Evolutionary conservation across 1,139 yeast genomes (phyloP).

Genomic region (Magnusiomyces suaveolens): DNA sequence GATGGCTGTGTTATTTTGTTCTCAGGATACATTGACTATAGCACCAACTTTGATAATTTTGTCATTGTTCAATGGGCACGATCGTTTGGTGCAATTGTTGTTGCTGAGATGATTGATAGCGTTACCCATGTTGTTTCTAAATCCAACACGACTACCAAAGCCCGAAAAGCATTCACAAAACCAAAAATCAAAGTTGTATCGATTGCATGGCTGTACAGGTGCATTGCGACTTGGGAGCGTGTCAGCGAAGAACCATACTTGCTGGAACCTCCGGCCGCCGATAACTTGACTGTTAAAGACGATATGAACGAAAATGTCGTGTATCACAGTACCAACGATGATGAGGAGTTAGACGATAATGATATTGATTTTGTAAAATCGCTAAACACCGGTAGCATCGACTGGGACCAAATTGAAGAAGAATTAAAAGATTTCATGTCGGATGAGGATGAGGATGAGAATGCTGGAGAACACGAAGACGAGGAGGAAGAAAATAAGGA

Average conservation of each 20-base stretch:
- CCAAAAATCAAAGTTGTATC: slow-evolving; percentile 61
- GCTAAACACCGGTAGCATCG: slow-evolving; percentile 29
- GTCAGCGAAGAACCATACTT: slow-evolving; percentile 55
- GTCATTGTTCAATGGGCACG: slow-evolving; percentile 89
- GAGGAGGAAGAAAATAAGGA: background rate
- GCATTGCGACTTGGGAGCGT: slow-evolving; percentile 68
- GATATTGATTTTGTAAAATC: slow-evolving; percentile 28
- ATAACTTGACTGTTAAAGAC: background rate
- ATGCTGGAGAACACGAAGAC: background rate
- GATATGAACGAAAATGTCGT: background rate
- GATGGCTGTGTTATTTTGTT: slow-evolving; percentile 63
- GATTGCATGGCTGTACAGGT: slow-evolving; percentile 86
- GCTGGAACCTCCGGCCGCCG: slow-evolving; percentile 37
- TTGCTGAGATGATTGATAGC: slow-evolving; percentile 56
- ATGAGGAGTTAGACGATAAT: slow-evolving; percentile 30
- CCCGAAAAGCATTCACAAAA: slow-evolving; percentile 46
- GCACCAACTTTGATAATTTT: slow-evolving; percentile 50
- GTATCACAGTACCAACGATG: slow-evolving; percentile 2
- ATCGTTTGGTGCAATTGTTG: slow-evolving; percentile 84
- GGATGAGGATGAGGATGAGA: slow-evolving; percentile 16
- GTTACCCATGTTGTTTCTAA: slow-evolving; percentile 87
- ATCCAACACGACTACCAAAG: slow-evolving; percentile 69
- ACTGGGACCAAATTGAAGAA: slow-evolving; percentile 33
- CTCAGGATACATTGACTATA: slow-evolving; percentile 79
- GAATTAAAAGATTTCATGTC: slow-evolving; percentile 33